Percentiles rank a stretch among this genome's conserved stretches.
phyloP scores from a whole-genome alignment of 768 basidiomycete genomes.

The Serendipita sp. region DNA sequence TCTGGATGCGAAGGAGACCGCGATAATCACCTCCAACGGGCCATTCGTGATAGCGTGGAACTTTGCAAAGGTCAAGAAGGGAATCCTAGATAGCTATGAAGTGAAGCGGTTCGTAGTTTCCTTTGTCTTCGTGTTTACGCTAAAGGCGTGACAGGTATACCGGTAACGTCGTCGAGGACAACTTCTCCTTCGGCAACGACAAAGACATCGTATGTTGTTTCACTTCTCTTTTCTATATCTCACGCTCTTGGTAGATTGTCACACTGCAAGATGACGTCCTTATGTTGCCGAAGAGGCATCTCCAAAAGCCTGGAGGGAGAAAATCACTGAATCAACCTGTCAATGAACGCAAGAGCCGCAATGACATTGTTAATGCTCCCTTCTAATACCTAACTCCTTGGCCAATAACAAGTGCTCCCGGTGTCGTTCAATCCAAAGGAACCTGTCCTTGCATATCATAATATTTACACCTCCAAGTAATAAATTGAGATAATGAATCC shows the following conservation, averaged over 20 bases:
- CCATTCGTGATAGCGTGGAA: conserved; percentile 94
- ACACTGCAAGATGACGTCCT: conserved; percentile 89
- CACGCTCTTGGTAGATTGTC: conserved; percentile 50
- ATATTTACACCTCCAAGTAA: no score
- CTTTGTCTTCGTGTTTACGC: neutral
- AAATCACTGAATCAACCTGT: conserved; percentile 25
- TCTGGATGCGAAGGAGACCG: conserved; percentile 76
- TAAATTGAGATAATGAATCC: no score
- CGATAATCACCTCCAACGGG: conserved; percentile 89
- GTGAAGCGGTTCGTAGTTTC: conserved; percentile 53
- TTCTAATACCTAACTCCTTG: no score
- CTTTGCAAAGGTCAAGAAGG: conserved; percentile 89
- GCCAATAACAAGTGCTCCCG: no score
- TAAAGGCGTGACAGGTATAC: conserved; percentile 41
- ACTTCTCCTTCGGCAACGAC: conserved; percentile 95
- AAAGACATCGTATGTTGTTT: conserved; percentile 75
- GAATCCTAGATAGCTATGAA: conserved; percentile 79
- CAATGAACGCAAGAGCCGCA: conserved; percentile 15
- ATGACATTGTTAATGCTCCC: conserved; percentile 18
- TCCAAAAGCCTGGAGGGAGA: conserved; percentile 58
- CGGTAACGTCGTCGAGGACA: conserved; percentile 89
- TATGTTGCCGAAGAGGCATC: conserved; percentile 83
- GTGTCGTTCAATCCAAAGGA: no score
- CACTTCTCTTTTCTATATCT: conserved; percentile 7
- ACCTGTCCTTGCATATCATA: no score